A percentile compares a stretch with the other conserved stretches of the same genome.
Evolutionary conservation across 345 rosid genomes (phyloP).

Genomic region (Eucalyptus pauciflora): DNA sequence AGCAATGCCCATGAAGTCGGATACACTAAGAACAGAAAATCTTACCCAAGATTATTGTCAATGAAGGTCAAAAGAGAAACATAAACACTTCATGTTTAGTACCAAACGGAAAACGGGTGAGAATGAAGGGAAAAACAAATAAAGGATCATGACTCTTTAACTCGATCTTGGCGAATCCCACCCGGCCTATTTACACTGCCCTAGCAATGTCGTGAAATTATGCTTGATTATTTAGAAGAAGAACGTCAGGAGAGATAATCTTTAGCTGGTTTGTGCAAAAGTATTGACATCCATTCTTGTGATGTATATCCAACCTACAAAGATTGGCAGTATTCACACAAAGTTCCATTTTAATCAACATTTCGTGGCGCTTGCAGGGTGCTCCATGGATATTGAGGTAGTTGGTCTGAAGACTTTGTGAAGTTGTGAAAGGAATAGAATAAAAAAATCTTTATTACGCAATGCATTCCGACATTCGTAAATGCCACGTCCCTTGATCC

Average conservation of each 20-base stretch:
- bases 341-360: background rate
- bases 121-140: background rate
- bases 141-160: background rate
- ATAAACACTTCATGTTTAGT: background rate
- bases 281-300: background rate
- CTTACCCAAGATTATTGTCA: background rate
- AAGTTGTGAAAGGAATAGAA: background rate
- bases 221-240: background rate
- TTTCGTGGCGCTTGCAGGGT: background rate
- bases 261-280: background rate
- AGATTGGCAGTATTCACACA: background rate
- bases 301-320: background rate
- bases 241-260: background rate
- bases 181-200: background rate
- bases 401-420: background rate
- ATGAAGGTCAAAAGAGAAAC: background rate
- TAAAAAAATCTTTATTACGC: background rate
- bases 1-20: background rate
- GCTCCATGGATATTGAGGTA: background rate
- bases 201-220: background rate
- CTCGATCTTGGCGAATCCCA: background rate
- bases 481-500: background rate
- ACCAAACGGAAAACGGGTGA: background rate
- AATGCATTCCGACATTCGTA: background rate
- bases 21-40: background rate